Conservation (phyloP, 1,284 basidiomycete genomes). For the Ustilago shanxiensis region DNA sequence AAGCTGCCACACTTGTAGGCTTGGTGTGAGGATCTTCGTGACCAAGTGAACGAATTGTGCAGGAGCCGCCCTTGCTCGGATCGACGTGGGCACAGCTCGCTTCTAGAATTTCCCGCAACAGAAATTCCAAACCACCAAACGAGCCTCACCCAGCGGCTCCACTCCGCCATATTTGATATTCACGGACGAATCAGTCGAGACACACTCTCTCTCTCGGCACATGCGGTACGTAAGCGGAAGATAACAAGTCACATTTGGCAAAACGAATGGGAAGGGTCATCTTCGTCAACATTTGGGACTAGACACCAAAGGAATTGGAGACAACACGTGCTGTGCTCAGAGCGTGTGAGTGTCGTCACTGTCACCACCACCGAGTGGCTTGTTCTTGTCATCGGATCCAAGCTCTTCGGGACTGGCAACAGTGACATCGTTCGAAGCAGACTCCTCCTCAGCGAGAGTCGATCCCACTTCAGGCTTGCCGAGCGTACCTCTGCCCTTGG, state of each 20-base stretch:
- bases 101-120: not conserved
- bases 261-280: not conserved
- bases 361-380: constrained; percentile 36
- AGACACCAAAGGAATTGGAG: no score
- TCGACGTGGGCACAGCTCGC: not conserved
- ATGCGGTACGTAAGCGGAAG: no score
- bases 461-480: constrained; percentile 36
- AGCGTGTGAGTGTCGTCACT: constrained; percentile 36
- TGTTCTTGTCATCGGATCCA: constrained; percentile 24
- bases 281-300: no score
- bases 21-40: not conserved
- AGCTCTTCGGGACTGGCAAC: constrained; percentile 44
- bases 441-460: constrained; percentile 25
- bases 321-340: not conserved
- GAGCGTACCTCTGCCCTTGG: constrained; percentile 14
- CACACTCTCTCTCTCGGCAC: no score
- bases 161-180: no score
- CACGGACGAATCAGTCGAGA: no score
- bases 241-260: no score
- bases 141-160: no score
- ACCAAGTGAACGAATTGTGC: not conserved
- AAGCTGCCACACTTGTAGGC: no score
- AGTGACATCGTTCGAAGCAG: constrained; percentile 1
- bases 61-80: not conserved
- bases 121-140: not conserved